Evolutionary conservation across 2,329 filamentous ascomycete genomes (phyloP), one percentile per base, ranked within the genome.

Genomic region (Paraphaeosphaeria minitans): DNA sequence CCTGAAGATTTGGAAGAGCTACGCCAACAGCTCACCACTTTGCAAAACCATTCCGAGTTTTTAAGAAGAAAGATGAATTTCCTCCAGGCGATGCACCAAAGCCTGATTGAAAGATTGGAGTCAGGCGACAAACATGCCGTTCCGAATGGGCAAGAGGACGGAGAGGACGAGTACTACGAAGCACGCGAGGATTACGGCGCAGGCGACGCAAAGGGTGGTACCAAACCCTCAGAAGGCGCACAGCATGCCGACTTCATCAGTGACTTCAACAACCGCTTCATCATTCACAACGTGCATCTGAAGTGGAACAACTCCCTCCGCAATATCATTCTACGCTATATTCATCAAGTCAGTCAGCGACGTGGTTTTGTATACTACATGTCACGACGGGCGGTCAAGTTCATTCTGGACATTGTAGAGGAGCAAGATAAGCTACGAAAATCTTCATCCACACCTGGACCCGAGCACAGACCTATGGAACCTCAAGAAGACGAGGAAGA

Each of bases 221-320:
- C 65, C 2, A 73, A 73, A 47, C 84, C 83, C 14, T 80, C 89
- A 54, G 88, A 92, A 63, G 84, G 89, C 1, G 87, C 88, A 2
- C 86, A 89, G 0, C 85, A 89, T 3, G 86, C 90, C 16, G 93
- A 97, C 65, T 94, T 94, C 66, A 89, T 91, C 50, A 97, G 91
- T 75, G 93, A 98, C 73, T 99, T 97, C 82, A 95, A 96, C 75
- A 99, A 99, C 72, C 90, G 95, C 1, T 99, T 99, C 80, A 94
- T 98, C 67, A 90, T 99, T 53, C 95, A 99, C 81, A 99, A 99
- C 69, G 86, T 96, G 74, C 95, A 99, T 71, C 81, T 99, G 57
- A 99, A 99, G 77, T 99, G 95, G 95, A 98, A 97, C 80, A 99
- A 99, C 69, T 87, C 93, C 12, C 80, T 99, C 39, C 88, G 95